A percentile compares a stretch with the other conserved stretches of the same genome.
Conservation (phyloP, 306 rosid species). For the cucumber (Cucumis sativus) region Cucumber_9930_V3 NC_026659.2:19818001-19818500, state of each 20-base stretch:
- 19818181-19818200: constrained; percentile 96
- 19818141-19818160: constrained; percentile 67
- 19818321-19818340: neutral
- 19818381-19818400: neutral
- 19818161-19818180: constrained; percentile 70
- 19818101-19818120: constrained; percentile 75
- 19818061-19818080: constrained; percentile 88
- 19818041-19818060: constrained; percentile 97
- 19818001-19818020: constrained; percentile 97
- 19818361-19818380: neutral
- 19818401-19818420: neutral
- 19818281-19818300: neutral
- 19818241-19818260: neutral
- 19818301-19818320: neutral
- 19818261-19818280: neutral
- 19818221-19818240: neutral
- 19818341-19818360: neutral
- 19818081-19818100: constrained; percentile 93
- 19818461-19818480: neutral
- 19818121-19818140: constrained; percentile 82
- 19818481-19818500: neutral
- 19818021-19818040: constrained; percentile 92
- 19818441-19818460: neutral
- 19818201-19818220: constrained; percentile 55
- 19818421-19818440: neutral